Evolutionary conservation across 2,329 filamentous ascomycete species (phyloP).

Genomic region (Elsinoe batatas): DNA sequence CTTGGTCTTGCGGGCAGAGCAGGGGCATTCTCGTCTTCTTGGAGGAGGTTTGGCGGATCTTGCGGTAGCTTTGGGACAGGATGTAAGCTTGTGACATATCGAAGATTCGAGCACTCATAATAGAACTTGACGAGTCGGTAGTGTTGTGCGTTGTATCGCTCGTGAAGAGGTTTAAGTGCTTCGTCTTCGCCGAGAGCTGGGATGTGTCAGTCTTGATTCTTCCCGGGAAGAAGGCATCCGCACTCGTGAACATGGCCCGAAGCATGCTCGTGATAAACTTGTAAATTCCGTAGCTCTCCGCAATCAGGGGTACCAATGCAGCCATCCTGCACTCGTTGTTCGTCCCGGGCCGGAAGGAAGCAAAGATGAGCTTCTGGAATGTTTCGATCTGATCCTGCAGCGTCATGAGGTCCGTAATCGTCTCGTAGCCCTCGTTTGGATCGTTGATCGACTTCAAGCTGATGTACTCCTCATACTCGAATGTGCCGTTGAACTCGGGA

Average conservation of each 20-base stretch:
- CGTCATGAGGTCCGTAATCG: conserved; percentile 91
- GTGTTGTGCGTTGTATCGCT: conserved; percentile 89
- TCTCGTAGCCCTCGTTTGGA: conserved; percentile 94
- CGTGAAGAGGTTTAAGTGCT: conserved; percentile 75
- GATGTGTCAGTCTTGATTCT: neutral
- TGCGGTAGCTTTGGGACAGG: conserved; percentile 92
- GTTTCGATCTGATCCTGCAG: conserved; percentile 97
- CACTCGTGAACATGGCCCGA: conserved; percentile 74
- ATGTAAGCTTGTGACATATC: conserved; percentile 92
- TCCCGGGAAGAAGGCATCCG: conserved; percentile 25
- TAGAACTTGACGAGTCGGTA: conserved; percentile 96
- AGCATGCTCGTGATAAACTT: conserved; percentile 99
- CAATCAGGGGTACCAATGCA: conserved; percentile 81
- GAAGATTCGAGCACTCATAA: conserved; percentile 95
- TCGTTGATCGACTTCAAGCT: conserved; percentile 97
- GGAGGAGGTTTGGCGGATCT: conserved; percentile 80
- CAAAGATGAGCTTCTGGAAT: conserved; percentile 97
- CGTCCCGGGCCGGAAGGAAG: conserved; percentile 80
- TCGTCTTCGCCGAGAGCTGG: conserved; percentile 85
- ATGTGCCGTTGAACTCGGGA: conserved; percentile 96
- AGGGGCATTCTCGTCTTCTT: conserved; percentile 68
- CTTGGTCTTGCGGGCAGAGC: conserved; percentile 67
- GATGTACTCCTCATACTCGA: conserved; percentile 98
- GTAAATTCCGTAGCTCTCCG: conserved; percentile 98
- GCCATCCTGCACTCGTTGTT: conserved; percentile 98